Conservation (phyloP, 805 yeast genomes). For the Lipomyces orientalis region DNA sequence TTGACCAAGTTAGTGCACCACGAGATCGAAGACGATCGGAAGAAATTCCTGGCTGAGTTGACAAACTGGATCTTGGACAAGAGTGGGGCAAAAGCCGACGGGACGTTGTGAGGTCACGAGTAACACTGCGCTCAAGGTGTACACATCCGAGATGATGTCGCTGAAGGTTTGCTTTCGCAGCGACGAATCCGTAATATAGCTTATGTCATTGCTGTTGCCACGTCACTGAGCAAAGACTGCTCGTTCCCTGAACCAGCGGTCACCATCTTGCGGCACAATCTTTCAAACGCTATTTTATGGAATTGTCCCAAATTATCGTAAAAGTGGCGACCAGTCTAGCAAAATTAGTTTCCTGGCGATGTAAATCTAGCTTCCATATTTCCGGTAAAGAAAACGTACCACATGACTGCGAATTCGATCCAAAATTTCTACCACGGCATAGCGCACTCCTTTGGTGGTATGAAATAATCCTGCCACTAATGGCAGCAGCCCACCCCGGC, state of each 20-base stretch:
- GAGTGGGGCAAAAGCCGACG: not conserved
- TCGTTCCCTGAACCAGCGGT: not conserved
- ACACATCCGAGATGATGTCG: too few species aligned
- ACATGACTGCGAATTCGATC: constrained; percentile 11
- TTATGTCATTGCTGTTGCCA: not conserved
- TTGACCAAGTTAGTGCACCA: constrained; percentile 9
- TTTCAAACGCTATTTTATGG: constrained; percentile 7
- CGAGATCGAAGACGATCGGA: constrained; percentile 10
- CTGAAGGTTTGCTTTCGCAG: too few species aligned
- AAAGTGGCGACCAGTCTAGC: constrained; percentile 5
- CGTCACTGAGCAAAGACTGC: not conserved
- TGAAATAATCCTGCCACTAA: constrained; percentile 11
- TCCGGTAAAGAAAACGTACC: not conserved
- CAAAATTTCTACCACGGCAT: constrained; percentile 9
- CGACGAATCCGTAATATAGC: too few species aligned
- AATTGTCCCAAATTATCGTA: constrained; percentile 2
- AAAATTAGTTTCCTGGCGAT: not conserved
- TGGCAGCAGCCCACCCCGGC: constrained; percentile 5
- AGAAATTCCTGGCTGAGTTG: constrained; percentile 7
- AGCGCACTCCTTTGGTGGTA: not conserved
- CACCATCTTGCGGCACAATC: not conserved
- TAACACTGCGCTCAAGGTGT: too few species aligned
- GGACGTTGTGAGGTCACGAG: not conserved
- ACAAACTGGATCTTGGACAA: constrained; percentile 7
- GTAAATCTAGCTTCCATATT: not conserved